These are phyloP conservation scores for Penicillium italicum DNA, from an alignment of 2,329 filamentous ascomycete species.

Conservation along the genomic window DNA sequence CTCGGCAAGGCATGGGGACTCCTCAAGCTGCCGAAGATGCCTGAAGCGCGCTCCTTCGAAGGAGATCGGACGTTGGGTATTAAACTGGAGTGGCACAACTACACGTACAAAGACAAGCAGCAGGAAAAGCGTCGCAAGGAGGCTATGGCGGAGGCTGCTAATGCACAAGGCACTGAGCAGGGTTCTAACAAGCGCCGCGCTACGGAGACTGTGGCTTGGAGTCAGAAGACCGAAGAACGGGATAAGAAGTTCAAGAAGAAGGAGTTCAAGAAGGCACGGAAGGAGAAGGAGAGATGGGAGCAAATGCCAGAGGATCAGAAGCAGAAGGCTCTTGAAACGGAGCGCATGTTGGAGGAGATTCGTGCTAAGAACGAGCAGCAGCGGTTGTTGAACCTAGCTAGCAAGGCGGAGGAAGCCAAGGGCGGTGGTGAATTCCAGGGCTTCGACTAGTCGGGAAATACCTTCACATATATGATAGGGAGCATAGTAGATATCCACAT, in stretches of 20 bases:
- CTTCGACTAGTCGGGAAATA: slow-evolving; percentile 45
- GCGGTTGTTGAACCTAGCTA: slow-evolving; percentile 17
- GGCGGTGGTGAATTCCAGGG: slow-evolving; percentile 55
- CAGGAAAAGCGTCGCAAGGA: slow-evolving; percentile 63
- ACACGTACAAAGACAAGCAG: slow-evolving; percentile 67
- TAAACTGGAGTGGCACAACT: slow-evolving; percentile 59
- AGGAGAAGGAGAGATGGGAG: slow-evolving; percentile 60
- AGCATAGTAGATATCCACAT: background rate
- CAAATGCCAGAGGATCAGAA: slow-evolving; percentile 70
- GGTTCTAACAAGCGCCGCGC: slow-evolving; percentile 48
- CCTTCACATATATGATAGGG: too few relatives aligned
- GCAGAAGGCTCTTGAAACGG: slow-evolving; percentile 59
- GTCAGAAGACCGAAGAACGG: slow-evolving; percentile 64
- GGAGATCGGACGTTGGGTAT: slow-evolving; percentile 63
- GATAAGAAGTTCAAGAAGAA: slow-evolving; percentile 59
- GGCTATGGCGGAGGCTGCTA: slow-evolving; percentile 50
- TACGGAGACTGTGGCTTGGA: slow-evolving; percentile 68
- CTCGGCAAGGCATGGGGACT: slow-evolving; percentile 81
- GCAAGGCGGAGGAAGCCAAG: slow-evolving; percentile 16
- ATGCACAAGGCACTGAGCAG: slow-evolving; percentile 36
- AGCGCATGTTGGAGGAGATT: slow-evolving; percentile 63
- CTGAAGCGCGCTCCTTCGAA: slow-evolving; percentile 72
- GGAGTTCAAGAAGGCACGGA: slow-evolving; percentile 62
- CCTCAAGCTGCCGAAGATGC: slow-evolving; percentile 86
- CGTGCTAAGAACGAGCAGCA: slow-evolving; percentile 52